Conservation (phyloP, 2,329 filamentous ascomycete genomes). For the Fusarium incarnatum region DNA sequence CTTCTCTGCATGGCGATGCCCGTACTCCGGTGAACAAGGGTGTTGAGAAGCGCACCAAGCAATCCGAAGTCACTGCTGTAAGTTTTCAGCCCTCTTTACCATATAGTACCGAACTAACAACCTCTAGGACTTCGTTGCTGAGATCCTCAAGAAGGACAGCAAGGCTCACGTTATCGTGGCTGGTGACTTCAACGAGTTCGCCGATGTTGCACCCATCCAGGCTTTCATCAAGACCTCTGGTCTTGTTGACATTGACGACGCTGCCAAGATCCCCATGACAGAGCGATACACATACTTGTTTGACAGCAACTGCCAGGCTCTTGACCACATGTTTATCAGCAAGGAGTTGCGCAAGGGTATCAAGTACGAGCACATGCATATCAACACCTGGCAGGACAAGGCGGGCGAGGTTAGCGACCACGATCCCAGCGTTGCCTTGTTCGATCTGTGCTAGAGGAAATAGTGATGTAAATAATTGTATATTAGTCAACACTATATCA, state of each 20-base stretch:
- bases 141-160: slow-evolving; percentile 67
- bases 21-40: slow-evolving; percentile 75
- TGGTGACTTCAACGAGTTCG: slow-evolving; percentile 81
- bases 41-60: slow-evolving; percentile 65
- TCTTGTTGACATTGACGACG: slow-evolving; percentile 72
- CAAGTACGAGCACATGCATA: slow-evolving; percentile 74
- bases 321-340: slow-evolving; percentile 78
- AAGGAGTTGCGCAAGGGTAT: slow-evolving; percentile 58
- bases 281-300: slow-evolving; percentile 80
- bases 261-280: slow-evolving; percentile 59
- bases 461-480: neutral
- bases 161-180: slow-evolving; percentile 69
- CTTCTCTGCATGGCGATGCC: slow-evolving; percentile 72
- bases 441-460: slow-evolving; percentile 66
- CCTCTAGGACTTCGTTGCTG: slow-evolving; percentile 62
- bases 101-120: neutral
- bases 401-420: slow-evolving; percentile 73
- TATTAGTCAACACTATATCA: neutral
- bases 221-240: slow-evolving; percentile 65
- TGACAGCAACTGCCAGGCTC: slow-evolving; percentile 75
- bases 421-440: slow-evolving; percentile 73
- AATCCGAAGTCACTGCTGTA: slow-evolving; percentile 69
- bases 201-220: slow-evolving; percentile 69
- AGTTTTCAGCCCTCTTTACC: slow-evolving; percentile 41
- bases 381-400: slow-evolving; percentile 74